phyloP scores from a whole-genome alignment of 768 basidiomycete genomes.

The Rhodotorula babjevae region DNA sequence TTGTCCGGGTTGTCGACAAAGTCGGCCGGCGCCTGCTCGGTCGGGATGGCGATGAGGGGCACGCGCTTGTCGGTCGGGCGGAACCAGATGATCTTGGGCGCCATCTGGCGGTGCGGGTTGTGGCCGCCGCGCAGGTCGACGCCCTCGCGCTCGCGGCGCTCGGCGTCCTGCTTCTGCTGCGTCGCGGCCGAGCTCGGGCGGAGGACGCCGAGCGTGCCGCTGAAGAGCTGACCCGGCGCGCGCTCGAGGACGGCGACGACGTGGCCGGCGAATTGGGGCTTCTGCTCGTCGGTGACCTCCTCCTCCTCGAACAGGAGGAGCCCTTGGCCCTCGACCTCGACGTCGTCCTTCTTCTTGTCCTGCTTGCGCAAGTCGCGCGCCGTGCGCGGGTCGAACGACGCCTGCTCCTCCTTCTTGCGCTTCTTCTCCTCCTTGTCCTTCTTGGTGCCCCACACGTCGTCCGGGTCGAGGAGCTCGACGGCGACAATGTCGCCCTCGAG shows the following conservation, averaged over 20 bases:
- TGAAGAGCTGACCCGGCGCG: constrained; percentile 98
- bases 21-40: constrained; percentile 91
- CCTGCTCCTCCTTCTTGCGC: constrained; percentile 98
- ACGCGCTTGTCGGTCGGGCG: constrained; percentile 99
- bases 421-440: constrained; percentile 99
- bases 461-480: constrained; percentile 84
- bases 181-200: constrained; percentile 35
- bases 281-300: constrained; percentile 97
- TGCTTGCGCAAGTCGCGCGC: constrained; percentile 60
- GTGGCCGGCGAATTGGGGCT: constrained; percentile 96
- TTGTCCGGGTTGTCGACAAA: constrained; percentile 91
- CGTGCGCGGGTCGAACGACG: constrained; percentile 80
- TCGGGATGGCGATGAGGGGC: constrained; percentile 92
- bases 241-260: constrained; percentile 99
- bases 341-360: constrained; percentile 99
- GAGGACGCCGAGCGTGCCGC: constrained; percentile 76
- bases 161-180: constrained; percentile 60
- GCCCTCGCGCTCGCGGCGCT: constrained; percentile 93
- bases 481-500: constrained; percentile 98
- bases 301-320: constrained; percentile 95
- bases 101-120: constrained; percentile 54
- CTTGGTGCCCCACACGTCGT: constrained; percentile 67
- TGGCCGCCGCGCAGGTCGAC: constrained; percentile 54
- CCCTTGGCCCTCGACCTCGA: constrained; percentile 98
- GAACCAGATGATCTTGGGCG: constrained; percentile 99